Conservation (phyloP, 495 filamentous ascomycete species). For the Thozetella sp. region DNA sequence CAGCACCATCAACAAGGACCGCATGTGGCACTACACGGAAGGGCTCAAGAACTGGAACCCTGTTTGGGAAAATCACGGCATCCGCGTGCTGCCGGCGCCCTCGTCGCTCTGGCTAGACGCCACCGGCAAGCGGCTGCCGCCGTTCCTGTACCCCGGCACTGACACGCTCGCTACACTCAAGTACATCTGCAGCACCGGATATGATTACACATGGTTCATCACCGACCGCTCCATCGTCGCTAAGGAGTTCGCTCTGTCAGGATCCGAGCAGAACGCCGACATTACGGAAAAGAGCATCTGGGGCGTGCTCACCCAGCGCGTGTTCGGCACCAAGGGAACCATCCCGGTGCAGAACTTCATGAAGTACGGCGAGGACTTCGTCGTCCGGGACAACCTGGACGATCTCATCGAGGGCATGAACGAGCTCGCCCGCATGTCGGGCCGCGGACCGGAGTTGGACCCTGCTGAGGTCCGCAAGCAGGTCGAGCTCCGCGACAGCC, state of each 20-base stretch:
- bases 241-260: conserved; percentile 53
- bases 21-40: conserved; percentile 60
- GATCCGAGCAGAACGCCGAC: conserved; percentile 57
- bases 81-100: conserved; percentile 49
- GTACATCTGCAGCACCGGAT: conserved; percentile 51
- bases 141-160: conserved; percentile 47
- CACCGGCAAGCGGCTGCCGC: conserved; percentile 47
- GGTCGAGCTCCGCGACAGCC: conserved; percentile 46
- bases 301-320: conserved; percentile 40
- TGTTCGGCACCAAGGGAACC: conserved; percentile 47
- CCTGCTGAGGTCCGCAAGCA: conserved; percentile 31
- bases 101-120: conserved; percentile 57
- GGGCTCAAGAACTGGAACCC: conserved; percentile 53
- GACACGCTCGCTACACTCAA: conserved; percentile 54
- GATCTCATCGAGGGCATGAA: conserved; percentile 51
- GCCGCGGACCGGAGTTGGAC: conserved; percentile 35
- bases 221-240: conserved; percentile 51
- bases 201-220: conserved; percentile 59
- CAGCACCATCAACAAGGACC: conserved; percentile 47
- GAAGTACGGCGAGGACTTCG: conserved; percentile 50
- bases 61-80: conserved; percentile 54
- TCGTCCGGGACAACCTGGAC: conserved; percentile 44
- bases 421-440: conserved; percentile 32
- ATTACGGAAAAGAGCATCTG: conserved; percentile 51
- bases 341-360: conserved; percentile 48